Percentiles rank a stretch among this genome's conserved stretches.
Evolutionary conservation across 2,329 filamentous ascomycete species (phyloP).

Genomic region (Clarireedia homoeocarpa): DNA sequence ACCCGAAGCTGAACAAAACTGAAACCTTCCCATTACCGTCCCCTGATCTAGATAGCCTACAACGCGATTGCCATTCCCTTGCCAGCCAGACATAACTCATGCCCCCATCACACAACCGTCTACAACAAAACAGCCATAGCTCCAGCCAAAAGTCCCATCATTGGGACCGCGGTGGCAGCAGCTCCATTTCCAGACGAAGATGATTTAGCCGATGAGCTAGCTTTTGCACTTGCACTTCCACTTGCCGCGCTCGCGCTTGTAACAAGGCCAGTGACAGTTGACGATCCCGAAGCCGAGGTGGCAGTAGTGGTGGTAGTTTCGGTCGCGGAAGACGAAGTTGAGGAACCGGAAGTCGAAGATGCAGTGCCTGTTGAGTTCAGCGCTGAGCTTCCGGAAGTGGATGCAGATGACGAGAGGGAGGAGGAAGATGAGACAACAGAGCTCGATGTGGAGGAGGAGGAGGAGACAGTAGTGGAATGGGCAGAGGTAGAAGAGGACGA

Average conservation of each 20-base stretch:
- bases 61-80: neutral
- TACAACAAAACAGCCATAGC: slow-evolving; percentile 8
- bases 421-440: neutral
- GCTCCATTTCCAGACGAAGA: neutral
- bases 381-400: neutral
- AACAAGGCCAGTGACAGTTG: neutral
- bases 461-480: neutral
- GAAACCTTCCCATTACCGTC: too few species aligned
- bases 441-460: neutral
- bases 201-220: neutral
- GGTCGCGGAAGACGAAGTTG: neutral
- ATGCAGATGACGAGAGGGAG: neutral
- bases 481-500: neutral
- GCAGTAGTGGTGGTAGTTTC: neutral
- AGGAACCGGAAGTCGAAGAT: neutral
- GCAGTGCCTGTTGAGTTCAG: neutral
- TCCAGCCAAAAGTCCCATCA: slow-evolving; percentile 7
- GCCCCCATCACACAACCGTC: neutral
- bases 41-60: neutral
- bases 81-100: neutral
- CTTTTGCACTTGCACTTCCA: too few species aligned
- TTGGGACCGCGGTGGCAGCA: slow-evolving; percentile 4
- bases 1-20: neutral
- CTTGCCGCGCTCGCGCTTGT: neutral
- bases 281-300: neutral